Conservation (phyloP, 305 asterid species). For the Rubia tinctorum region DNA sequence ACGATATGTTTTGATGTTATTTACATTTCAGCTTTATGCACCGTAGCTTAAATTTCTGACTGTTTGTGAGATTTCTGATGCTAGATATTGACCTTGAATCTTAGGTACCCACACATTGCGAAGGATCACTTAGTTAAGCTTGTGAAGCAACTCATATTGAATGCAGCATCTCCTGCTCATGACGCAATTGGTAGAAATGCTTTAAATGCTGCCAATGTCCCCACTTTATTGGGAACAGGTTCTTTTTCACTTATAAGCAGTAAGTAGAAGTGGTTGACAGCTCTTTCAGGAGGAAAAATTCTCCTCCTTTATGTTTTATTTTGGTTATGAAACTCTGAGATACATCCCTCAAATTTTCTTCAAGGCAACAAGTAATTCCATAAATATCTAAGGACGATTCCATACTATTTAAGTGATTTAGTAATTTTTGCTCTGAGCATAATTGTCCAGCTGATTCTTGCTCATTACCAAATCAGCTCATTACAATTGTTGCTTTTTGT, state of each 20-base stretch:
- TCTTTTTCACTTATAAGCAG: slow-evolving; percentile 81
- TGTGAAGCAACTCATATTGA: slow-evolving; percentile 73
- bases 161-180: slow-evolving; percentile 56
- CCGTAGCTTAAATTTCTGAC: neutral
- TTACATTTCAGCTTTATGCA: neutral
- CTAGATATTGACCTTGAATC: slow-evolving; percentile 7
- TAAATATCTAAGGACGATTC: neutral
- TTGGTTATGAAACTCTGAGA: neutral
- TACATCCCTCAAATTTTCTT: neutral
- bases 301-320: neutral
- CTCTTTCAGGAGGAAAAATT: neutral
- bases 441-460: neutral
- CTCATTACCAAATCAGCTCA: neutral
- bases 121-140: slow-evolving; percentile 97
- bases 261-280: slow-evolving; percentile 28
- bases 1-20: neutral
- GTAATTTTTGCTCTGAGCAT: neutral
- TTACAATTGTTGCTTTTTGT: neutral
- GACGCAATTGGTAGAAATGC: slow-evolving; percentile 46
- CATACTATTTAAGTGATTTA: neutral
- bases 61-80: neutral
- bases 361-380: neutral
- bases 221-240: slow-evolving; percentile 91
- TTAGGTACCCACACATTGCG: slow-evolving; percentile 85
- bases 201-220: slow-evolving; percentile 80